These are phyloP conservation scores for Daedaleopsis sinensis DNA, from an alignment of 768 basidiomycete genomes.

Conservation along the genomic window DNA sequence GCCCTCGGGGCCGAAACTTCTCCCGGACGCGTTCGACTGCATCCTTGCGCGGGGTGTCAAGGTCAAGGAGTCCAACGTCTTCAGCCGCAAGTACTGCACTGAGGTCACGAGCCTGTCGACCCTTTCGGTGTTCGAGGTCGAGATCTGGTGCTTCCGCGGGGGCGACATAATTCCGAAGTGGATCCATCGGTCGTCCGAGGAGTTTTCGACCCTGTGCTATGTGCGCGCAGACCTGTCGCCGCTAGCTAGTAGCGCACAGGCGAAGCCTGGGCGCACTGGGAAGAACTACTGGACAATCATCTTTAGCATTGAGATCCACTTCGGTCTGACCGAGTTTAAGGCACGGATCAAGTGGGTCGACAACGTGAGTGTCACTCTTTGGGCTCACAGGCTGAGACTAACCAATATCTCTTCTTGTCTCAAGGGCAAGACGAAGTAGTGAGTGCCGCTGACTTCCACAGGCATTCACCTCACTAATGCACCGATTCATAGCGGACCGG, in stretches of 20 bases:
- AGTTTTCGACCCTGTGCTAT: conserved; percentile 77
- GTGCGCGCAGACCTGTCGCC: conserved; percentile 80
- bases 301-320: conserved; percentile 83
- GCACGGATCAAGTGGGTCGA: conserved; percentile 85
- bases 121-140: conserved; percentile 80
- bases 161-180: conserved; percentile 70
- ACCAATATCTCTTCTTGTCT: conserved; percentile 6
- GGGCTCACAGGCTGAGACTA: background rate
- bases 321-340: conserved; percentile 80
- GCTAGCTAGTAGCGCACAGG: conserved; percentile 67
- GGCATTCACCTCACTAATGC: conserved; percentile 5
- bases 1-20: conserved; percentile 75
- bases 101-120: conserved; percentile 77
- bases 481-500: conserved; percentile 59
- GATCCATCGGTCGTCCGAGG: conserved; percentile 65
- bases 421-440: conserved; percentile 76
- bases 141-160: conserved; percentile 85
- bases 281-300: conserved; percentile 85
- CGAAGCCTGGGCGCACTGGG: conserved; percentile 64
- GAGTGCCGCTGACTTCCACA: conserved; percentile 30
- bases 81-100: conserved; percentile 81
- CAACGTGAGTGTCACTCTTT: conserved; percentile 49
- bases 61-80: conserved; percentile 82
- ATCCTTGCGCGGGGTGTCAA: conserved; percentile 70
- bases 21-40: conserved; percentile 84